These are phyloP conservation scores for Ascochyta pisi DNA, from an alignment of 2,329 filamentous ascomycete genomes.

Conservation along the genomic window DNA sequence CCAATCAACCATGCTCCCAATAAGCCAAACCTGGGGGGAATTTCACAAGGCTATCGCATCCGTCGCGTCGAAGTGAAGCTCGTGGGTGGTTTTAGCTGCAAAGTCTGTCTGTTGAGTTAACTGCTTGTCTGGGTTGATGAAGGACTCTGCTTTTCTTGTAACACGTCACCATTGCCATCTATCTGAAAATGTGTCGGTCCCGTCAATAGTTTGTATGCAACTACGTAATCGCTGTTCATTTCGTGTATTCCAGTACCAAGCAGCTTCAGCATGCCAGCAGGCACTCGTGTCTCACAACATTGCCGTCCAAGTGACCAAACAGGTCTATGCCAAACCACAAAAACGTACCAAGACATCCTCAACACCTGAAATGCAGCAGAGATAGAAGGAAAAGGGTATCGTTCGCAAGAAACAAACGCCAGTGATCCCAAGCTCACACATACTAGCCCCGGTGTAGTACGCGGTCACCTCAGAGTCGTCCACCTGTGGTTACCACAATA, in stretches of 20 bases:
- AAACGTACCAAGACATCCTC: not conserved
- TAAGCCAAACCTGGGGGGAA: not conserved
- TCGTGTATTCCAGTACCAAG: not conserved
- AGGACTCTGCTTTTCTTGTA: too few species aligned
- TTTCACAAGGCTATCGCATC: not conserved
- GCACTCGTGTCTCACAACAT: not conserved
- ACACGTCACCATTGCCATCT: not conserved
- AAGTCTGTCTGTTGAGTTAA: too few species aligned
- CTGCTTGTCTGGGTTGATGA: not conserved
- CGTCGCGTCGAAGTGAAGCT: too few species aligned
- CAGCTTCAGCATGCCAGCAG: not conserved
- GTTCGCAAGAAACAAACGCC: slow-evolving; percentile 24
- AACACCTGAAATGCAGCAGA: slow-evolving; percentile 12
- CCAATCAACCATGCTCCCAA: not conserved
- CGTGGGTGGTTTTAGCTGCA: too few species aligned
- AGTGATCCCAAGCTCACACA: slow-evolving; percentile 17
- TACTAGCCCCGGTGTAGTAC: not conserved
- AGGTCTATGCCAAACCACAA: not conserved
- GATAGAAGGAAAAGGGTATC: slow-evolving; percentile 37
- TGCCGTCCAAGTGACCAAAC: not conserved
- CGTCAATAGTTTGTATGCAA: not conserved
- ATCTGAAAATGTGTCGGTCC: not conserved
- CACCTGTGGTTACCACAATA: not conserved
- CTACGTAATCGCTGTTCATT: not conserved
- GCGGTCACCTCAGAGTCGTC: not conserved